Evolutionary conservation across 805 yeast genomes (phyloP), one percentile per base, ranked within the genome.

Genomic region (Ogataea haglerorum): DNA sequence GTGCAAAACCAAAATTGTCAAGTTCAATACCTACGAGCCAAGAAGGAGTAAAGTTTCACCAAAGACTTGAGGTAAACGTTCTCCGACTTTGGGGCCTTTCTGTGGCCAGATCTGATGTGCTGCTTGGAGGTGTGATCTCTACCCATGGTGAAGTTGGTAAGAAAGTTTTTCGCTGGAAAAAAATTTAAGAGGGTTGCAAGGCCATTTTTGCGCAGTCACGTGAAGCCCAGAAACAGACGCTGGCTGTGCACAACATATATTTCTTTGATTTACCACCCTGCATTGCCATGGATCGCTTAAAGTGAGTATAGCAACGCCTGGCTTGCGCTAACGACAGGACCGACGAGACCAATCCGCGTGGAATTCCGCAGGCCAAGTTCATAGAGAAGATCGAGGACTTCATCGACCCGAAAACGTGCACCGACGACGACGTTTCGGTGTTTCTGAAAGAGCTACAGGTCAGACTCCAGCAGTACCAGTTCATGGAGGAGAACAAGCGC

Each of bases 81-180:
- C 78, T 93, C 96, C 60, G 98, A 91, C 82, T 88, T 88, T 78
- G 99, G 99, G 75, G 97, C 97, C 70, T 84, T 76, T 79, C 99
- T 89, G 88, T 88, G 95, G 75, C 95, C 83, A 61, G 83, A 76
- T 77, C 89, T 87, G 69, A 78, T 80, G 84, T 93, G 99, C 78
- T 88, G 97, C 76, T 91, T 93, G 72, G 81, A 71, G 75, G 84
- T 79, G 80, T 87, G 95, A 80, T 93, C 98, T 77, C 83, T 87
- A 83, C 96, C 98, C 98, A 90, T 90, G 67, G 63, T 73, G 56
- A 43, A 36, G 47, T 40, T 43, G 27, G 37, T 29, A 25, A 38
- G 43, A 24, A 36, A 40, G 42, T 36, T 35, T 35, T 44, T 40
- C 37, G 12, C 19, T 10, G 31, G 17, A 19, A 27, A 40, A 38